Base-by-base conservation (phyloP, 805 yeast genomes). In the Lipomyces yamadae region DNA sequence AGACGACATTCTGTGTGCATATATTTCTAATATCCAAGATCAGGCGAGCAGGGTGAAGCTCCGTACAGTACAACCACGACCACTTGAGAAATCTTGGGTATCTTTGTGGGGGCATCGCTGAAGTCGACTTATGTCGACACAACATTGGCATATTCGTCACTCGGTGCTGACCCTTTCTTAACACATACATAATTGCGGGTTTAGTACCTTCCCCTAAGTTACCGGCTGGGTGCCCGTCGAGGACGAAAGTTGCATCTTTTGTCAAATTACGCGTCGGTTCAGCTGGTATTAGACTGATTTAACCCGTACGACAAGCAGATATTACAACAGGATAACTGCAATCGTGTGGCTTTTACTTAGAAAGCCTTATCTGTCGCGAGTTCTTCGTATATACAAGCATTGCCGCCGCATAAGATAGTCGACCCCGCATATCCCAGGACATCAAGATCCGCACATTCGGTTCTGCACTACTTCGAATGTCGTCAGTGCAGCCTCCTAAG, bases 1-100 rank as follows among this genome's bases (percentile, higher is more conserved):
- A 66, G 90, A 78, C 62, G 82, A 79, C 84, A 81, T 81, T 29
- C 4, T 69, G 39, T 37, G n/a, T 48, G 7, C 33, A 18, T 55
- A 10, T 7, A 37, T 24, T 24, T 24, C 18, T 10, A 52, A 29
- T 29, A 52, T n/a, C 29, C 24, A 42, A 15, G 39, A 42, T 15
- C 24, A 42, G 24, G 24, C 24, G 24, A 24, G 24, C 24, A 24
- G 24, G 24, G 24, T 24, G 24, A 24, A 24, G 24, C 24, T 24
- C 24, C 24, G 24, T 24, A 24, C 24, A 24, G 24, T 24, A 24
- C 24, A 24, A 24, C 24, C 24, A 24, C 24, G 24, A 24, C 24
- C 24, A 24, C 24, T 24, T 24, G 24, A 24, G 24, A 24, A 24
- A 24, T 1, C 24, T 24, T 24, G 24, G 24, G 24, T 24, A 24